Evolutionary conservation across 1,139 yeast genomes (phyloP), one percentile per base, ranked within the genome.

Genomic region (Debaryomyces subglobosus): DNA sequence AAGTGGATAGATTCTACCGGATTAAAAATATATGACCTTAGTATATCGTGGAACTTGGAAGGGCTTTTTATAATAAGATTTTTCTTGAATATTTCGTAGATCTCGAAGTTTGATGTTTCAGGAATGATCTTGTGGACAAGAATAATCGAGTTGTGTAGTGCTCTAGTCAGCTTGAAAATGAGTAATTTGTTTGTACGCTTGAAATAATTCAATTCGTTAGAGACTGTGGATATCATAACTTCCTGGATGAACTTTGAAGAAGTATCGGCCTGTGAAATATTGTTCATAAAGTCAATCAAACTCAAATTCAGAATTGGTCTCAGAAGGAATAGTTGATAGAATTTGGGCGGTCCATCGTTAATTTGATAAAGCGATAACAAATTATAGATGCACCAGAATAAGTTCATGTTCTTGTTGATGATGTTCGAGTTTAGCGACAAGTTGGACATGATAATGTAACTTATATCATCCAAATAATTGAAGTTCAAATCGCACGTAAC

Each of bases 131-230:
- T 74, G 53, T 77, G 77, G 25, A 77, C 68, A 39, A 77, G 61
- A 27, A 78, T 77, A 33, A 78, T 71, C 1, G 81, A 71, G 54
- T 78, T 78, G 53, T 78, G 83, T 33, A 78, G 62, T 32, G 68
- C 65, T 51, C 74, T 74, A 46, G 69, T 71, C 56, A 69, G 69
- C 34, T 71, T 70, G 54, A 65, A 74, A 10, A 72, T 67, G 39
- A 63, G 54, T 45, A 71, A 57, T 40, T 61, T 60, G 38, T 69
- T 69, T 43, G 64, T 66, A 45, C 61, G 61, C 43, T 63, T 64
- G 39, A 63, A 61, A 50, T 68, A 60, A 52, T 74, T 77, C 49
- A 77, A 62, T 55, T 78, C 83, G 56, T 78, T 78, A 44, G 69
- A 56, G 50, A 75, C 55, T 35, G 80, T 67, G 47, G 72, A 48